Conservation (phyloP, 2,329 filamentous ascomycete species). For the Fonsecaea multimorphosa region DNA sequence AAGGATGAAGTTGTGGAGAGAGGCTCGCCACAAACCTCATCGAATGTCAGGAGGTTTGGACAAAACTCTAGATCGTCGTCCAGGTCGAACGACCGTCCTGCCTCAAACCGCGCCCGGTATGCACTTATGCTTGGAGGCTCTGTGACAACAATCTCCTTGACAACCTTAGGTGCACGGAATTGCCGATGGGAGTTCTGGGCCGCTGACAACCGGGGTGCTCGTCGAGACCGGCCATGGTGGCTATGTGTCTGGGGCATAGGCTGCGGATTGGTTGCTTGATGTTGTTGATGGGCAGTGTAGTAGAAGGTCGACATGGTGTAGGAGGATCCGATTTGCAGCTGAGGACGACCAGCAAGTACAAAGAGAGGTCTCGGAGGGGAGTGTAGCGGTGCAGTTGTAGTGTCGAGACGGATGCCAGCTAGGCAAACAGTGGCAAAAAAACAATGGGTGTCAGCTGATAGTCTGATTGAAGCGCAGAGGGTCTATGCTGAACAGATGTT, state of each 20-base stretch:
- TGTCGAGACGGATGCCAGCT: conserved; percentile 23
- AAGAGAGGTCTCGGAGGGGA: conserved; percentile 12
- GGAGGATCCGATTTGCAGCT: conserved; percentile 26
- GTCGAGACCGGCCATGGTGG: conserved; percentile 76
- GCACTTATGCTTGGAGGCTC: conserved; percentile 76
- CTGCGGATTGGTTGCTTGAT: conserved; percentile 62
- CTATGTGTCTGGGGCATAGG: conserved; percentile 47
- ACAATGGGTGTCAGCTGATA: conserved; percentile 30
- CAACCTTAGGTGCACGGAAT: conserved; percentile 80
- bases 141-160: conserved; percentile 74
- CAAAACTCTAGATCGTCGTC: conserved; percentile 97
- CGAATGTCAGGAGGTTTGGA: conserved; percentile 88
- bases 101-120: conserved; percentile 88
- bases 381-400: conserved; percentile 19
- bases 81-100: conserved; percentile 89
- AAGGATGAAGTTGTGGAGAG: conserved; percentile 33
- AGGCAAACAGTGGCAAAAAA: conserved; percentile 38
- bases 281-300: conserved; percentile 51
- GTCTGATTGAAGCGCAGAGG: conserved; percentile 7
- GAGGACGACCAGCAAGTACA: conserved; percentile 10
- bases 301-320: conserved; percentile 54
- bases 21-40: conserved; percentile 69
- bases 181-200: conserved; percentile 85
- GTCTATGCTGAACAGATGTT: conserved; percentile 23
- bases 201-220: conserved; percentile 79